Evolutionary conservation across 2,329 filamentous ascomycete genomes (phyloP), one percentile per base, ranked within the genome.

Genomic region (Aurifilum marmelostoma): DNA sequence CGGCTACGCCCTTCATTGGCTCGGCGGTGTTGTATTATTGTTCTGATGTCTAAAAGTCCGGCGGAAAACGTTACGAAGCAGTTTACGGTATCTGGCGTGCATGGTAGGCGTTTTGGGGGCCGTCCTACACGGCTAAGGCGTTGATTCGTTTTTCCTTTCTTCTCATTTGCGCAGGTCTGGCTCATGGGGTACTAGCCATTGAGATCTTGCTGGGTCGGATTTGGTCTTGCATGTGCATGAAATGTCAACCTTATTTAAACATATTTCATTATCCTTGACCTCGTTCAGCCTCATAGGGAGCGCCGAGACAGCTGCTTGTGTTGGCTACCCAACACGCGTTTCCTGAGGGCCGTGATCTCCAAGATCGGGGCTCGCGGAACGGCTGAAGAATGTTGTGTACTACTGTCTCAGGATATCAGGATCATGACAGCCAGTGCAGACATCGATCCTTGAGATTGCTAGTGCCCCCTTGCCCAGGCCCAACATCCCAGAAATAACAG

Each of bases 81-180:
- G 8, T 8, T 12, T 32, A n/a, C n/a, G n/a, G n/a, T 56, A 21
- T 58, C 39, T 34, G 18, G 18, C 24, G 27, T 43, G 16, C 43
- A 63, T 63, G 62, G 62, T 43, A 16, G 63, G 63, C 32, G 63
- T 65, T 65, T 52, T 24, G 37, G 59, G 59, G 59, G 18, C 24
- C 16, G 14, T 16, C 24, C 18, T 29, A 11, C 34, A 62, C 24
- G 59, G 34, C 18, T n/a, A 43, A 11, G 21, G 34, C 34, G 21
- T 62, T 43, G 27, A n/a, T n/a, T n/a, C n/a, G n/a, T n/a, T n/a
- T n/a, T n/a, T n/a, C n/a, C n/a, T n/a, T n/a, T n/a, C n/a, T 61
- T 21, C 12, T 39, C 18, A 47, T 24, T 62, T 39, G 37, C 37
- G 24, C 24, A 37, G 34, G 37, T 43, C 24, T 27, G 37, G 37